A percentile compares a stretch with the other conserved stretches of the same genome.
Evolutionary conservation across 1,284 basidiomycete genomes (phyloP).

Genomic region (Rhodotorula mucilaginosa): DNA sequence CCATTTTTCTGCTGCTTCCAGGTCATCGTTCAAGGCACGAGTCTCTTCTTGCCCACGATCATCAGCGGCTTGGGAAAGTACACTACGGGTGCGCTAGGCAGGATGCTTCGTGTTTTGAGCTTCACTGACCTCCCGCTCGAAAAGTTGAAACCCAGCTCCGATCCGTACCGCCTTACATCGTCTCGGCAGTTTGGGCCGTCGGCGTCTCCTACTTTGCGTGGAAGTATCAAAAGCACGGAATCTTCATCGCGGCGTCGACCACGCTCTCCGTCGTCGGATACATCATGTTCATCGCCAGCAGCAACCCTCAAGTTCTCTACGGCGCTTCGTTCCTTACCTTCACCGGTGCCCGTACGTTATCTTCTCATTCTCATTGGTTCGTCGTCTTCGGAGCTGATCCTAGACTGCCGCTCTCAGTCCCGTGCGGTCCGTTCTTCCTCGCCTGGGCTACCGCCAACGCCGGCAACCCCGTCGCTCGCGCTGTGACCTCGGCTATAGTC

Average conservation of each 20-base stretch:
- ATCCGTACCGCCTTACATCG: slow-evolving; percentile 34
- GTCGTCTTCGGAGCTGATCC: background rate
- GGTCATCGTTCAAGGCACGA: slow-evolving; percentile 25
- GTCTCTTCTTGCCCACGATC: slow-evolving; percentile 45
- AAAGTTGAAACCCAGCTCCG: slow-evolving; percentile 25
- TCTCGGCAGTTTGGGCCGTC: slow-evolving; percentile 34
- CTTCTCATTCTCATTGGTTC: background rate
- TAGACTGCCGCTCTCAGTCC: background rate
- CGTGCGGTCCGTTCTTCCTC: slow-evolving; percentile 30
- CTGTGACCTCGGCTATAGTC: slow-evolving; percentile 38
- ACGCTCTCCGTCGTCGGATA: slow-evolving; percentile 33
- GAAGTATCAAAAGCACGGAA: slow-evolving; percentile 26
- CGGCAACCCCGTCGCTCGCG: slow-evolving; percentile 32
- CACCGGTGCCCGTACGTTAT: slow-evolving; percentile 19
- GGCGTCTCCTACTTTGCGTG: slow-evolving; percentile 15
- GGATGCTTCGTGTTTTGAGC: background rate
- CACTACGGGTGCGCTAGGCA: background rate
- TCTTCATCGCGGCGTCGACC: slow-evolving; percentile 25
- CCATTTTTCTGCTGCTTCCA: background rate
- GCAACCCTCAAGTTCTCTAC: slow-evolving; percentile 34
- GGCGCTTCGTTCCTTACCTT: slow-evolving; percentile 40
- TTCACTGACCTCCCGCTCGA: background rate
- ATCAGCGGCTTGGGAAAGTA: slow-evolving; percentile 34
- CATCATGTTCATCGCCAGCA: slow-evolving; percentile 36
- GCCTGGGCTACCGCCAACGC: slow-evolving; percentile 38